phyloP scores from a whole-genome alignment of 75 land plant genomes.

The Pinus taeda region DNA sequence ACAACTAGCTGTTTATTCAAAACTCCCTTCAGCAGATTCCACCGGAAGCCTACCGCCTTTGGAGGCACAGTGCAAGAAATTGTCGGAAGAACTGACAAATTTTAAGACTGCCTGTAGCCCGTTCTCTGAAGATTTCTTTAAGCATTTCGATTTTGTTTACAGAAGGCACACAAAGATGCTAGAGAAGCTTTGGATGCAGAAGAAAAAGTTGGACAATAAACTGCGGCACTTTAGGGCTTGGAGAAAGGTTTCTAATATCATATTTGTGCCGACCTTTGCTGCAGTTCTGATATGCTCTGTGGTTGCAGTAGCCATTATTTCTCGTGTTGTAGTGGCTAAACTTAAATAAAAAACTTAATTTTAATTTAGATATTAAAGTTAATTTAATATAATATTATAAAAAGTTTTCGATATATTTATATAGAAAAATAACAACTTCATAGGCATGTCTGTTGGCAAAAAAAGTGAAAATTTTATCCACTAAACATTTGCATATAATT shows the following conservation, averaged over 20 bases:
- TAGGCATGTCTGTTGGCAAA: no score
- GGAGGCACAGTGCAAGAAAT: constrained; percentile 14
- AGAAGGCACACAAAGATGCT: constrained; percentile 60
- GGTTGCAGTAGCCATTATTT: constrained; percentile 63
- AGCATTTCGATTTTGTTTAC: constrained; percentile 47
- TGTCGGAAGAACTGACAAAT: constrained; percentile 40
- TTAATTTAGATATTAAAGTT: no score
- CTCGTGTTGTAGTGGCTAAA: constrained; percentile 45
- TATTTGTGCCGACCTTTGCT: constrained; percentile 62
- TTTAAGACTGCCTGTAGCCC: constrained; percentile 59
- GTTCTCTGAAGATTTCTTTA: constrained; percentile 65
- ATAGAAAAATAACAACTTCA: no score
- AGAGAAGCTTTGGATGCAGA: constrained; percentile 30
- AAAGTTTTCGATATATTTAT: no score
- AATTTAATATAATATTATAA: no score
- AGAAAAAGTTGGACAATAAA: constrained; percentile 54
- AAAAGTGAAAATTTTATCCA: no score
- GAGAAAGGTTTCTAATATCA: constrained; percentile 70
- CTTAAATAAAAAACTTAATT: no score
- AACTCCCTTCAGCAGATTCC: constrained; percentile 61
- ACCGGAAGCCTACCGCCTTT: constrained; percentile 23
- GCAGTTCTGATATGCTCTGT: constrained; percentile 67
- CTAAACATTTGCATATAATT: no score
- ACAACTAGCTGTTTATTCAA: constrained; percentile 50
- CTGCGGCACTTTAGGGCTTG: constrained; percentile 49